These are phyloP conservation scores for Xylaria telfairii DNA, from an alignment of 495 filamentous ascomycete species.

Conservation along the genomic window DNA sequence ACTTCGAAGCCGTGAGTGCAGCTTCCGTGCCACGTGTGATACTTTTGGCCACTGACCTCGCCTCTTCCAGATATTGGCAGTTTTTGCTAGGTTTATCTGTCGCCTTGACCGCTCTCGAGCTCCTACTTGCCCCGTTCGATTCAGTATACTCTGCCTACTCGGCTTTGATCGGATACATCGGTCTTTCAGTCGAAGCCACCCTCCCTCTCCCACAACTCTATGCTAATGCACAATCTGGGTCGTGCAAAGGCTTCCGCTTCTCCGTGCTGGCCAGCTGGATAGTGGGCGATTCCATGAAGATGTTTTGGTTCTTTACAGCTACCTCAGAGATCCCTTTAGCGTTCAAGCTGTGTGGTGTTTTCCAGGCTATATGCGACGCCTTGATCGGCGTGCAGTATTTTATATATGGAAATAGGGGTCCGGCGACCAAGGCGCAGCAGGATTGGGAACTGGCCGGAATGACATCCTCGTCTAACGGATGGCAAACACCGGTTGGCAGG, in stretches of 20 bases:
- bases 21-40: neutral
- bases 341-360: constrained; percentile 91
- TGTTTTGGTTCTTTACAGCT: constrained; percentile 88
- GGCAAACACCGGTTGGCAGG: constrained; percentile 43
- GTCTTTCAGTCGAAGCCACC: constrained; percentile 87
- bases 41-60: constrained; percentile 19
- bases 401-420: constrained; percentile 71
- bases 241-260: constrained; percentile 88
- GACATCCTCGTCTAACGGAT: constrained; percentile 37
- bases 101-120: constrained; percentile 69
- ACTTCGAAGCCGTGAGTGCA: constrained; percentile 72
- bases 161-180: constrained; percentile 74
- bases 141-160: constrained; percentile 70
- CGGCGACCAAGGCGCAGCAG: constrained; percentile 36
- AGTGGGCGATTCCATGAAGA: constrained; percentile 91
- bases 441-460: constrained; percentile 31
- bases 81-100: constrained; percentile 77
- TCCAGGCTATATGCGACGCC: constrained; percentile 85
- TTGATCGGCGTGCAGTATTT: constrained; percentile 86
- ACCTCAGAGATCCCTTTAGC: constrained; percentile 76
- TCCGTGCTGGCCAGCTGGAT: constrained; percentile 89
- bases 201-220: constrained; percentile 91
- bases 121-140: constrained; percentile 68
- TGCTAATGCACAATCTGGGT: constrained; percentile 75
- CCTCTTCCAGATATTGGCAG: constrained; percentile 75